Base-by-base conservation (phyloP, 2,329 filamentous ascomycete genomes). In the Fusarium hostae region DNA sequence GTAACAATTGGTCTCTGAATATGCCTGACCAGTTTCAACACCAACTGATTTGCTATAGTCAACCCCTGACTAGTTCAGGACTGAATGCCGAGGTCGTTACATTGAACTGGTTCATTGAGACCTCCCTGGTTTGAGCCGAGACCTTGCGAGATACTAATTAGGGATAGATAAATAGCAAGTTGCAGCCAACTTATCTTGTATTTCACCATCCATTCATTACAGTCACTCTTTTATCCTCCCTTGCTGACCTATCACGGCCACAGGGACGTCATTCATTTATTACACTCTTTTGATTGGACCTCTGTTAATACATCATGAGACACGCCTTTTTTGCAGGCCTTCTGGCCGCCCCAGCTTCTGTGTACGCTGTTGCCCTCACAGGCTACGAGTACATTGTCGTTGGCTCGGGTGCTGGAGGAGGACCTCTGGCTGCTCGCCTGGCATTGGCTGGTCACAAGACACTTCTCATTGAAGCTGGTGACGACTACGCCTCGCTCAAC, bases 381-480 rank as follows among this genome's bases (percentile, higher is more conserved):
- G 68, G 73, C 63, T 81, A 80, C 73, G 89, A 91, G 73, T 91
- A 90, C 81, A 84, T 91, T 32, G 84, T 91, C 24, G 87, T 91
- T 20, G 89, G 89, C 20, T 88, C 86, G n/a, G 88, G 88, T 4
- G 84, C 88, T 4, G 89, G 89, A 37, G 88, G 89, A 63, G 87
- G 86, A 13, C 88, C 89, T 26, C 76, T 90, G 9, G 88, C 89
- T 5, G 85, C 86, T 11, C 84, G 88, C 40, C 84, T 91, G 28
- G 89, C 89, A 10, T 79, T 88, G 37, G 87, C 87, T 24, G 89
- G 89, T 43, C 85, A 87, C 81, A 87, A 85, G 71, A 87, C 87
- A 6, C 84, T 91, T 11, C 82, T 91, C 13, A 85, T 91, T 56
- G 89, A 91, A 71, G 89, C 88, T 10, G 89, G 88, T 51, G 86